phyloP scores from a whole-genome alignment of 805 yeast species.

The Groenewaldozyma tartarivorans region DNA sequence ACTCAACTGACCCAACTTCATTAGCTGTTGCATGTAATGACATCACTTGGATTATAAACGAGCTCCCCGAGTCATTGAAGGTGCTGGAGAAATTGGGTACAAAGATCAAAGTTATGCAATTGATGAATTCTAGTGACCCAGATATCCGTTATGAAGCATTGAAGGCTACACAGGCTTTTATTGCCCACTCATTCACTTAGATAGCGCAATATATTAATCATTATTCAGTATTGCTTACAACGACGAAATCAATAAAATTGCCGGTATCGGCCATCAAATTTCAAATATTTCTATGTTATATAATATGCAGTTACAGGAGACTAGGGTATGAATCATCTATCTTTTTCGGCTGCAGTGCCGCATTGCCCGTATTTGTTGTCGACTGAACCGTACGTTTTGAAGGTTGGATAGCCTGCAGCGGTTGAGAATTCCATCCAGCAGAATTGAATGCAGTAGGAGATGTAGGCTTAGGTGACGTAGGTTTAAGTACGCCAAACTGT shows the following conservation, averaged over 20 bases:
- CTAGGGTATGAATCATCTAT: no score
- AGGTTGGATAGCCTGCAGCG: no score
- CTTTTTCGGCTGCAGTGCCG: no score
- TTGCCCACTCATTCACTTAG: constrained; percentile 62
- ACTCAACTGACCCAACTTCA: constrained; percentile 22
- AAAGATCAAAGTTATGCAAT: constrained; percentile 74
- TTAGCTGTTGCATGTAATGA: constrained; percentile 62
- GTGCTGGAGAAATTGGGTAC: constrained; percentile 47
- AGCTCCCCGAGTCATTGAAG: constrained; percentile 51
- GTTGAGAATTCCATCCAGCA: no score
- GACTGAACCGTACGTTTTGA: no score
- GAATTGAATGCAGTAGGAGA: no score
- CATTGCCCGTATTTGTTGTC: no score
- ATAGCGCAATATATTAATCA: neutral
- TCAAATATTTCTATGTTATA: no score
- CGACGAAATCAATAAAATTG: neutral
- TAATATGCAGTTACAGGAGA: no score
- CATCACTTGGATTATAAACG: constrained; percentile 49
- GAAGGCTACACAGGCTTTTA: constrained; percentile 88
- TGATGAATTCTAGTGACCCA: constrained; percentile 69
- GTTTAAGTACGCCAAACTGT: no score
- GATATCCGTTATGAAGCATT: constrained; percentile 92
- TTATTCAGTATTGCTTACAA: neutral
- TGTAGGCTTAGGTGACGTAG: no score
- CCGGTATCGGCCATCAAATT: neutral